These are phyloP conservation scores for Yamadazyma aaseri DNA, from an alignment of 1,139 yeast genomes.

Conservation along the genomic window DNA sequence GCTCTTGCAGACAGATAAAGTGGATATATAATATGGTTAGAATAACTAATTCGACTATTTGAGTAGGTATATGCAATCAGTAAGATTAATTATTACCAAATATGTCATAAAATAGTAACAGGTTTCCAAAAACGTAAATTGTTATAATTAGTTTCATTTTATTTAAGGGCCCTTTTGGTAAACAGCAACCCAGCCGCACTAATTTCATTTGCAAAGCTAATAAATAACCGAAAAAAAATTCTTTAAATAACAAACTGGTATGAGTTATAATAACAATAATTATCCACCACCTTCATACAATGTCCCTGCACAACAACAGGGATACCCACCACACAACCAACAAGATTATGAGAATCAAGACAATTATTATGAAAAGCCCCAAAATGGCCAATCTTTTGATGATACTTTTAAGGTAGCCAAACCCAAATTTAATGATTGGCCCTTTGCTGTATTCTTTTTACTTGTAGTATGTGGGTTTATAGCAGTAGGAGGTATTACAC, in stretches of 20 bases:
- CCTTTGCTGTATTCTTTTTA: constrained; percentile 63
- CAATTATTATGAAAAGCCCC: constrained; percentile 31
- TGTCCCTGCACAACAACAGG: constrained; percentile 15
- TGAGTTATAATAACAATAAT: constrained; percentile 14
- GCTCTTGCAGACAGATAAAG: too few relatives aligned
- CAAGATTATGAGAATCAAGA: constrained; percentile 21
- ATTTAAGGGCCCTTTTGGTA: too few relatives aligned
- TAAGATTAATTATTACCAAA: too few relatives aligned
- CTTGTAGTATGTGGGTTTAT: constrained; percentile 66
- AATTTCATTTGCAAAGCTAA: constrained; percentile 7
- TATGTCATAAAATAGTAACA: too few relatives aligned
- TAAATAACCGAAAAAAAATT: background rate
- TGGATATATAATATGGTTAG: too few relatives aligned
- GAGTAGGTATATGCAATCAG: too few relatives aligned
- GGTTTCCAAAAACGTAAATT: too few relatives aligned
- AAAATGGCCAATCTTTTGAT: constrained; percentile 46
- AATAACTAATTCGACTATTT: too few relatives aligned
- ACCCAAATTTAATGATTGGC: constrained; percentile 72
- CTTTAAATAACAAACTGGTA: constrained; percentile 1
- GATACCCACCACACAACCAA: constrained; percentile 5
- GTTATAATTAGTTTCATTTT: too few relatives aligned
- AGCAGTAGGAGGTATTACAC: constrained; percentile 67
- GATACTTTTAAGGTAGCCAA: constrained; percentile 65
- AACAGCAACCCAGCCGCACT: constrained; percentile 14
- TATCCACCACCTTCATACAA: constrained; percentile 10